These are phyloP conservation scores for Trichoderma oligosporum DNA, from an alignment of 2,329 filamentous ascomycete species.

Conservation along the genomic window DNA sequence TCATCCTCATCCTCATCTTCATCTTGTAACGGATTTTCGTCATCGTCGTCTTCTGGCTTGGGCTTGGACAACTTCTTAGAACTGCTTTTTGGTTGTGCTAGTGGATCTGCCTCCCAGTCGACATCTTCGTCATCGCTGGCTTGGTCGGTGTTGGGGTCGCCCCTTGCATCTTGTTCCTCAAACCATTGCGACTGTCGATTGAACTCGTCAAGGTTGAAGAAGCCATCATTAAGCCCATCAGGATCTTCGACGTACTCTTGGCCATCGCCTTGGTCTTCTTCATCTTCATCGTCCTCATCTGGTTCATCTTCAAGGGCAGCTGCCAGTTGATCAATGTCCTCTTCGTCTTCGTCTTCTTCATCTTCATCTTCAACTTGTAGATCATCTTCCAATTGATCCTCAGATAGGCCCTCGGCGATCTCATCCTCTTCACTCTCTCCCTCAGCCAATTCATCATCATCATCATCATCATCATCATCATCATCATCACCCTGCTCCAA, in stretches of 20 bases:
- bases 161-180: slow-evolving; percentile 77
- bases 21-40: slow-evolving; percentile 56
- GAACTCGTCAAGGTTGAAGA: slow-evolving; percentile 97
- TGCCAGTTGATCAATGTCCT: slow-evolving; percentile 33
- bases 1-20: slow-evolving; percentile 56
- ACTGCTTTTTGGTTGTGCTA: slow-evolving; percentile 39
- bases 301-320: background rate
- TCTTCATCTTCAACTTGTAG: slow-evolving; percentile 32
- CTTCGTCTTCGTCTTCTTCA: slow-evolving; percentile 25
- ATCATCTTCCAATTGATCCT: slow-evolving; percentile 33
- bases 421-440: slow-evolving; percentile 34
- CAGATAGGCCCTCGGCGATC: slow-evolving; percentile 33
- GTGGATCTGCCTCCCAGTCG: slow-evolving; percentile 80
- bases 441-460: slow-evolving; percentile 25
- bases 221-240: slow-evolving; percentile 89
- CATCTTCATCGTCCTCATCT: slow-evolving; percentile 35
- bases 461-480: slow-evolving; percentile 37
- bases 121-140: slow-evolving; percentile 82
- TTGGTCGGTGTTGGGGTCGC: slow-evolving; percentile 68
- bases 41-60: slow-evolving; percentile 40
- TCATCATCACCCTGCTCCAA: slow-evolving; percentile 35
- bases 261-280: slow-evolving; percentile 40
- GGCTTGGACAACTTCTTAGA: slow-evolving; percentile 27
- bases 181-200: slow-evolving; percentile 89
- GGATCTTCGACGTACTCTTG: slow-evolving; percentile 56